Evolutionary conservation across 228 moss, liverwort and hornwort species (phyloP).

Genomic region (Sphagnum fallax): DNA sequence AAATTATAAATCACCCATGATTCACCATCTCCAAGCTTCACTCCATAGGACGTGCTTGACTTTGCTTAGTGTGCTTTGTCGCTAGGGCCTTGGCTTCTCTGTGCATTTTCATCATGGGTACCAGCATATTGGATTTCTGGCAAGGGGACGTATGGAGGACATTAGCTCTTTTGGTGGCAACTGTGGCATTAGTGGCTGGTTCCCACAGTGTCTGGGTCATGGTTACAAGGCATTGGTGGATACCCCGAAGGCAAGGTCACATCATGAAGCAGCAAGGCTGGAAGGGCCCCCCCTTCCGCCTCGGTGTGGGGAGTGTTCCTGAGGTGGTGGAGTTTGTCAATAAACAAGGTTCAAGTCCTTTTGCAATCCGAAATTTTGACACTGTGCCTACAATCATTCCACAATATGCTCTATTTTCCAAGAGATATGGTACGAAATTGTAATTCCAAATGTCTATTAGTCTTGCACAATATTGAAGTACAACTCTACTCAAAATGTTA

Average conservation of each 20-base stretch:
- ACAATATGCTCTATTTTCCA: slow-evolving; percentile 20
- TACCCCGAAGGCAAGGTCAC: slow-evolving; percentile 23
- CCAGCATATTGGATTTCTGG: too few species aligned
- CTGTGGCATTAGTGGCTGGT: slow-evolving; percentile 7
- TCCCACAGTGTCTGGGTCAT: slow-evolving; percentile 6
- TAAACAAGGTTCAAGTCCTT: slow-evolving; percentile 7
- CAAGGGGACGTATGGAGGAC: slow-evolving; percentile 5
- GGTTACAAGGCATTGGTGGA: slow-evolving; percentile 12
- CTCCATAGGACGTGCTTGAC: too few species aligned
- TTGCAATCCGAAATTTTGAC: slow-evolving; percentile 26
- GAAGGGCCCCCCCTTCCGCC: slow-evolving; percentile 21
- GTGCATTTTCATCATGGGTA: too few species aligned
- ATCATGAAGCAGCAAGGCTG: slow-evolving; percentile 35
- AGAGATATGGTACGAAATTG: too few species aligned
- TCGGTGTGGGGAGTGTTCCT: slow-evolving; percentile 17
- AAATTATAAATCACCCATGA: too few species aligned
- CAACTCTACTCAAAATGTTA: too few species aligned
- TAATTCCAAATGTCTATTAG: too few species aligned
- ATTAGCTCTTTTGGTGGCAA: slow-evolving; percentile 16
- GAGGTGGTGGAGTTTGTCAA: slow-evolving; percentile 15
- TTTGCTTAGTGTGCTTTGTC: too few species aligned
- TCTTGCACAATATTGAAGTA: too few species aligned
- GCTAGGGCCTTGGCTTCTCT: too few species aligned
- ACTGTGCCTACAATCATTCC: slow-evolving; percentile 17
- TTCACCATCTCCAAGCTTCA: too few species aligned